These are phyloP conservation scores for Saraca asoca DNA, from an alignment of 331 rosid species.

Conservation along the genomic window DNA sequence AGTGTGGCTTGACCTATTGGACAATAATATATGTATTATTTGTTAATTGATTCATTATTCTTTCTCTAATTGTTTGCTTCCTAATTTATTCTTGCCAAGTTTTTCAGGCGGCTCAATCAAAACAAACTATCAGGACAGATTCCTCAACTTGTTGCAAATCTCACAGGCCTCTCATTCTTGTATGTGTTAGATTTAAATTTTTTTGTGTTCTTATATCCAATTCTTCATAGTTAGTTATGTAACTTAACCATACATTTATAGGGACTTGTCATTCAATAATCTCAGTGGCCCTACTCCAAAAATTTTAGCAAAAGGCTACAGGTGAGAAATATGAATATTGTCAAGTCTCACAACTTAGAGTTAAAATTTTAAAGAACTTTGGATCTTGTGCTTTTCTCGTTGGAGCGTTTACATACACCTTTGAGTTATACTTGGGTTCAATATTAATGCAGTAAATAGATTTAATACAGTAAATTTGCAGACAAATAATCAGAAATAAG, in stretches of 20 bases:
- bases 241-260: constrained; percentile 29
- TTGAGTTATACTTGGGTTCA: no score
- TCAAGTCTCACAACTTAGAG: no score
- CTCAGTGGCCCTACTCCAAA: constrained; percentile 92
- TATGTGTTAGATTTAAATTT: constrained; percentile 45
- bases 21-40: constrained; percentile 3
- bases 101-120: constrained; percentile 89
- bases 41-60: constrained; percentile 22
- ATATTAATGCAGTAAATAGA: no score
- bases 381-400: no score
- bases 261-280: constrained; percentile 93
- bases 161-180: constrained; percentile 78
- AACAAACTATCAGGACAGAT: constrained; percentile 80
- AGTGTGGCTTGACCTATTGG: constrained; percentile 49
- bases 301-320: constrained; percentile 84
- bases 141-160: constrained; percentile 81
- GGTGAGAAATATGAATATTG: constrained; percentile 59
- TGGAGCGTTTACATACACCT: no score
- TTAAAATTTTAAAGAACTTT: no score
- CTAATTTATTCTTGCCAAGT: constrained; percentile 59
- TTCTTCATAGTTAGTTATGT: constrained; percentile 22
- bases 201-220: constrained; percentile 13
- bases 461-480: no score
- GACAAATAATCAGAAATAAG: no score
- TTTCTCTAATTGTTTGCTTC: constrained; percentile 41